Conservation (phyloP, 768 basidiomycete species). For the Calocybe gangraenosa region DNA sequence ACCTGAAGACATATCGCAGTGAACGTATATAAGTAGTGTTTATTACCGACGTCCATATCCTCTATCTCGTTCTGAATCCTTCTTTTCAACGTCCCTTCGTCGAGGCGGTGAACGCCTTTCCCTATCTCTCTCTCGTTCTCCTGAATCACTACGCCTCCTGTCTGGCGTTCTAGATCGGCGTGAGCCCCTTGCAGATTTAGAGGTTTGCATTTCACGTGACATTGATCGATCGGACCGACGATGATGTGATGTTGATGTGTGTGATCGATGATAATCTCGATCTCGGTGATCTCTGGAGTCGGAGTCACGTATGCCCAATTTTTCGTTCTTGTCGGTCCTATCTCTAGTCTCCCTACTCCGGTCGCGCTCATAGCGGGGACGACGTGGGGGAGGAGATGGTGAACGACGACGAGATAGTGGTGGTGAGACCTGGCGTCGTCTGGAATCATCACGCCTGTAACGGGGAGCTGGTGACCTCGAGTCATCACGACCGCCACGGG, state of each 20-base stretch:
- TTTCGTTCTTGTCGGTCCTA: no score
- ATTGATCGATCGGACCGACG: not conserved
- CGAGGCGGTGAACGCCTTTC: slow-evolving; percentile 8
- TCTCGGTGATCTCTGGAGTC: slow-evolving; percentile 7
- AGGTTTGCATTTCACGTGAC: slow-evolving; percentile 20
- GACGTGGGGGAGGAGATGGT: slow-evolving; percentile 5
- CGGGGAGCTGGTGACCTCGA: slow-evolving; percentile 10
- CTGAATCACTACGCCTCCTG: slow-evolving; percentile 9
- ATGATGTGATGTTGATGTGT: not conserved
- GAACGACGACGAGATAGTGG: slow-evolving; percentile 12
- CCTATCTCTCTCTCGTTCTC: slow-evolving; percentile 11
- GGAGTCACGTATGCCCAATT: slow-evolving; percentile 1
- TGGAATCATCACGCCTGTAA: slow-evolving; percentile 8
- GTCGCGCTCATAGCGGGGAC: slow-evolving; percentile 2
- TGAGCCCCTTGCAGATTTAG: slow-evolving; percentile 18
- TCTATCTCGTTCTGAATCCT: slow-evolving; percentile 11
- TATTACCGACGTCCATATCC: slow-evolving; percentile 16
- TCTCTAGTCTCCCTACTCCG: slow-evolving; percentile 5
- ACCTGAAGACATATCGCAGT: no score
- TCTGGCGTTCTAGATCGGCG: slow-evolving; percentile 22
- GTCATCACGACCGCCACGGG: slow-evolving; percentile 12
- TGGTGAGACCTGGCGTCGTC: slow-evolving; percentile 4
- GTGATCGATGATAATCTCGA: slow-evolving; percentile 9
- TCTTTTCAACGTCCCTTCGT: slow-evolving; percentile 9
- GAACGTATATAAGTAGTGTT: no score